A percentile compares a stretch with the other conserved stretches of the same genome.
phyloP scores from a whole-genome alignment of 2,329 filamentous ascomycete species.

The Saccharata proteae region DNA sequence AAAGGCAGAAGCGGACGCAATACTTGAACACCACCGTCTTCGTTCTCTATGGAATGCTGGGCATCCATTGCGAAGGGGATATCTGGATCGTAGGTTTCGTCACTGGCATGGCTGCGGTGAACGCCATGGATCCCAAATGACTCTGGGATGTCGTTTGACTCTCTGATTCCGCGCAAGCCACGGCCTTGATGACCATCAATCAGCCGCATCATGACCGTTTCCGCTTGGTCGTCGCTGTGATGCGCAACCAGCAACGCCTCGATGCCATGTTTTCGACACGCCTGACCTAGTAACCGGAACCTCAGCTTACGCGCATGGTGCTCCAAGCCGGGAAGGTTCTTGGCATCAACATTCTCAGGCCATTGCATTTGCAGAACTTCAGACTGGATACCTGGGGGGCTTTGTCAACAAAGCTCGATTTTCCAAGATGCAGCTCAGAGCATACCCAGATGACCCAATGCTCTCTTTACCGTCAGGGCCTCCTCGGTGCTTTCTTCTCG shows the following conservation, averaged over 20 bases:
- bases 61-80: slow-evolving; percentile 18
- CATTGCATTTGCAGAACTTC: slow-evolving; percentile 27
- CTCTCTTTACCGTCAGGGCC: slow-evolving; percentile 37
- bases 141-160: slow-evolving; percentile 63
- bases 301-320: slow-evolving; percentile 60
- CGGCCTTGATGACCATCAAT: slow-evolving; percentile 52
- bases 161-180: slow-evolving; percentile 61
- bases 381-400: slow-evolving; percentile 18
- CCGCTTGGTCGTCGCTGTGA: slow-evolving; percentile 81
- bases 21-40: slow-evolving; percentile 54
- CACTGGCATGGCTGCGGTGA: slow-evolving; percentile 30
- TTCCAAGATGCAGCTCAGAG: neutral
- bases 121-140: slow-evolving; percentile 64
- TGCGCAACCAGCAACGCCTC: slow-evolving; percentile 65
- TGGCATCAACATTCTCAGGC: slow-evolving; percentile 24
- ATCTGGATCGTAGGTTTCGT: slow-evolving; percentile 2
- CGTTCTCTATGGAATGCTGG: slow-evolving; percentile 29
- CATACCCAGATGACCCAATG: slow-evolving; percentile 28
- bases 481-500: slow-evolving; percentile 43
- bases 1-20: slow-evolving; percentile 60
- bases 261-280: slow-evolving; percentile 42
- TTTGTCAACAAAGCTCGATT: neutral
- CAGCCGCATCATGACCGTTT: slow-evolving; percentile 76
- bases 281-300: slow-evolving; percentile 56
- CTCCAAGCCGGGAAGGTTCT: slow-evolving; percentile 53